Evolutionary conservation across 805 yeast species (phyloP).

Genomic region (Ascoidea tarda): DNA sequence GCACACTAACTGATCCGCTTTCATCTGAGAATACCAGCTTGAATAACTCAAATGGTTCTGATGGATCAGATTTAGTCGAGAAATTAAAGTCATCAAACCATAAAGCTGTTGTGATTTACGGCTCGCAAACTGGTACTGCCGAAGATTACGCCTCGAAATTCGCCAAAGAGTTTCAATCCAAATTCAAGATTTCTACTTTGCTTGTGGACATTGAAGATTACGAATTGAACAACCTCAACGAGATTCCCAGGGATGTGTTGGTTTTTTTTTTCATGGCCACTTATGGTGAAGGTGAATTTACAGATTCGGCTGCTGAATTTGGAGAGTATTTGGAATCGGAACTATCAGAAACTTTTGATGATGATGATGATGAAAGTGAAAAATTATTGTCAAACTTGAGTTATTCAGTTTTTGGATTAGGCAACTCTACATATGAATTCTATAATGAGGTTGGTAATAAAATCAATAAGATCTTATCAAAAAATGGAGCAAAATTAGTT

Average conservation of each 20-base stretch:
- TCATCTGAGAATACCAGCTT: background rate
- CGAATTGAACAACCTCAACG: conserved; percentile 66
- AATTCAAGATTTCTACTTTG: conserved; percentile 72
- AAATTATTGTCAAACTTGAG: conserved; percentile 36
- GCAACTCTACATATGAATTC: conserved; percentile 89
- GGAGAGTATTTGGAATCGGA: conserved; percentile 57
- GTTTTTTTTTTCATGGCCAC: conserved; percentile 78
- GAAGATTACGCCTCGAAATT: conserved; percentile 91
- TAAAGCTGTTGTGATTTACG: conserved; percentile 70
- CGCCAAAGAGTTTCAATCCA: conserved; percentile 74
- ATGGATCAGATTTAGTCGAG: too few relatives aligned
- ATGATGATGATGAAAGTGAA: conserved; percentile 48
- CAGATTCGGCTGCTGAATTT: conserved; percentile 83
- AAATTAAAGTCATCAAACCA: conserved; percentile 43
- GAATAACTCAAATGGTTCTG: background rate
- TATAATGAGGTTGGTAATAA: conserved; percentile 72
- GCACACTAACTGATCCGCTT: background rate
- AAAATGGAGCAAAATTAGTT: conserved; percentile 58
- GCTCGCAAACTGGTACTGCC: conserved; percentile 97
- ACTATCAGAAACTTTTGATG: conserved; percentile 88
- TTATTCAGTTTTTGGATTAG: conserved; percentile 78
- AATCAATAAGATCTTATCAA: conserved; percentile 30
- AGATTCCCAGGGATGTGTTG: conserved; percentile 41
- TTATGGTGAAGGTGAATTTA: conserved; percentile 97
- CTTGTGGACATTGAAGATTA: conserved; percentile 81